Base-by-base conservation (phyloP, 768 basidiomycete genomes). In the Nidularia pulvinata region DNA sequence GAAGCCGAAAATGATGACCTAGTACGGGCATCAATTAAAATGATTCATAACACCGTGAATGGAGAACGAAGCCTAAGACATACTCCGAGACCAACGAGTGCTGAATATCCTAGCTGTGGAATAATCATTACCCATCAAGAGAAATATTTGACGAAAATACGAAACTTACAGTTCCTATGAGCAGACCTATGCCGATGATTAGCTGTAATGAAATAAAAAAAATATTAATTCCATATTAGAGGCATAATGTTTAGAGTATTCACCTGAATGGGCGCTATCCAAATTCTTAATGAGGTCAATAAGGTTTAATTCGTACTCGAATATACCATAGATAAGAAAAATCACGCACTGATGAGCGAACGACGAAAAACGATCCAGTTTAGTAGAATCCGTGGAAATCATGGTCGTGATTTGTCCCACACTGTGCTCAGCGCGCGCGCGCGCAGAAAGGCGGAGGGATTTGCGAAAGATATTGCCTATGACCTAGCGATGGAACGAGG, bases 371-470 rank as follows among this genome's bases (percentile, higher is more conserved):
- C 66, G 56, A 52, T 80, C 80, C 13, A 81, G 56, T 57, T 75
- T 71, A 4, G 70, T 69, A 0, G 77, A 64, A 57, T 84, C 82
- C 7, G 74, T 71, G 13, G 77, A 75, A 32, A 83, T 77, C 69
- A 83, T 74, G 1, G 80, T 83, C 30, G 73, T 79, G 49, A 82
- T 76, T 53, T 79, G 68, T 0, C 83, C 83, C 46, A 75, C 73
- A 45, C 69, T 75, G 59, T 81, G 78, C 44, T 73, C 67, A 11
- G 75, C 37, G 14, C 81, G 66, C 0, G 80, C 67, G 7, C 76
- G 69, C 2, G 75, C 73, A 9, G 81, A 83, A 3, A 85, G 67
- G 14, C 82, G 75, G 46, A 84, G 71, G 1, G 81, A 78, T 59
- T 84, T 84, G 19, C 79, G 70, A 57, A 78, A 75, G 54, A 84